Conservation (phyloP, 2,329 filamentous ascomycete genomes). For the Trichoderma sp. region DNA sequence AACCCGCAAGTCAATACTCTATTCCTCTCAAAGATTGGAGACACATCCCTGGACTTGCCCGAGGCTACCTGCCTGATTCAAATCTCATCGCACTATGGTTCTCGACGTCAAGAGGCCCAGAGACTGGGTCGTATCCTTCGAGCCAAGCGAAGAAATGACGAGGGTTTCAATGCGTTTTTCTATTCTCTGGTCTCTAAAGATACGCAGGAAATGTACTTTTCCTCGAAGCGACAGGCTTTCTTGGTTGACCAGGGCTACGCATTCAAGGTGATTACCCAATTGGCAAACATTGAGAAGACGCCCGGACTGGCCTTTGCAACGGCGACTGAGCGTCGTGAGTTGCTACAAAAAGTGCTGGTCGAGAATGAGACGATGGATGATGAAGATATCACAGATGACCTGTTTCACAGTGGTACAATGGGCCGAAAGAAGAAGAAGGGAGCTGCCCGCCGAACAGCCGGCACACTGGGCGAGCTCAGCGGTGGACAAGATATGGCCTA, state of each 20-base stretch:
- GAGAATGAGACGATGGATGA: conserved; percentile 78
- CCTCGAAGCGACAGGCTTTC: conserved; percentile 94
- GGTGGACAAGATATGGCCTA: conserved; percentile 99
- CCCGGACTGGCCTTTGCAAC: conserved; percentile 78
- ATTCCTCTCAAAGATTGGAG: conserved; percentile 95
- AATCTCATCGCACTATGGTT: conserved; percentile 96
- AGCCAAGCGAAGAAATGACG: conserved; percentile 93
- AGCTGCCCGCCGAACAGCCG: conserved; percentile 77
- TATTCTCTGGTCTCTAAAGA: conserved; percentile 97
- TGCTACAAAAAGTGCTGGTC: conserved; percentile 85
- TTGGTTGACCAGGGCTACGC: conserved; percentile 97
- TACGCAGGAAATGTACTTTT: conserved; percentile 97
- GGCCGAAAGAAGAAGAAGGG: conserved; percentile 53
- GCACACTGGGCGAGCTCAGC: conserved; percentile 79
- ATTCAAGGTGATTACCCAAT: conserved; percentile 97
- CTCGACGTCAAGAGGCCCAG: conserved; percentile 93
- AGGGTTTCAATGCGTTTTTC: conserved; percentile 99
- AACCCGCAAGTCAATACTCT: conserved; percentile 89
- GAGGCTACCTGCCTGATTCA: conserved; percentile 97
- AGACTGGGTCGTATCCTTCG: conserved; percentile 88
- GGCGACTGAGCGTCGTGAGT: conserved; percentile 76
- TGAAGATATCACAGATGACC: conserved; percentile 60
- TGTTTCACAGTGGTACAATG: conserved; percentile 47
- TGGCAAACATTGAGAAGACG: conserved; percentile 86
- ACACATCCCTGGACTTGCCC: conserved; percentile 95